phyloP scores from a whole-genome alignment of 768 basidiomycete genomes.

The Tephrocybe rancida region DNA sequence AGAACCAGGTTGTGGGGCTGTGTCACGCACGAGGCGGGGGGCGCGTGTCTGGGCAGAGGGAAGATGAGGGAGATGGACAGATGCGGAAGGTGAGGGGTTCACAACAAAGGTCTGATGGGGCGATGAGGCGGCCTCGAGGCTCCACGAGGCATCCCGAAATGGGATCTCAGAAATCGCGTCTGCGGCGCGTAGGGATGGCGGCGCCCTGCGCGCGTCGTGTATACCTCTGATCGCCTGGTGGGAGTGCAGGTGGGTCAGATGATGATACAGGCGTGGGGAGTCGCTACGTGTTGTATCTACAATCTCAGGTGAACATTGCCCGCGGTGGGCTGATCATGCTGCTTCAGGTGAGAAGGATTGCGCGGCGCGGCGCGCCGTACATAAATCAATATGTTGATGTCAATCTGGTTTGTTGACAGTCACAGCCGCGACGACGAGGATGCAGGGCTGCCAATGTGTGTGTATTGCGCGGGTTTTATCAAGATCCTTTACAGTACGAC shows the following conservation, averaged over 20 bases:
- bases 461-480: no score
- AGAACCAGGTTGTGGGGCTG: conserved; percentile 3
- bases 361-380: no score
- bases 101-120: neutral
- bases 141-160: conserved; percentile 14
- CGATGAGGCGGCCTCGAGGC: conserved; percentile 9
- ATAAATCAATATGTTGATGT: neutral
- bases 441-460: no score
- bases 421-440: no score
- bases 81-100: conserved; percentile 1
- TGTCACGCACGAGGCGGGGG: conserved; percentile 19
- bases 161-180: conserved; percentile 3
- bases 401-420: neutral
- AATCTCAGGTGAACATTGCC: neutral
- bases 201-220: conserved; percentile 9
- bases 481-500: no score
- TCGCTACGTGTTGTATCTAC: neutral
- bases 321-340: neutral
- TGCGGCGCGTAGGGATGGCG: conserved; percentile 1
- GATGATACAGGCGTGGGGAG: neutral
- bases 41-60: conserved; percentile 14
- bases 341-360: neutral
- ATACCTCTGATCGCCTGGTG: conserved; percentile 5
- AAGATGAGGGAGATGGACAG: neutral
- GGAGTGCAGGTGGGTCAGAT: conserved; percentile 4